Evolutionary conservation across 768 basidiomycete species (phyloP).

Genomic region (Podaxis sp.): DNA sequence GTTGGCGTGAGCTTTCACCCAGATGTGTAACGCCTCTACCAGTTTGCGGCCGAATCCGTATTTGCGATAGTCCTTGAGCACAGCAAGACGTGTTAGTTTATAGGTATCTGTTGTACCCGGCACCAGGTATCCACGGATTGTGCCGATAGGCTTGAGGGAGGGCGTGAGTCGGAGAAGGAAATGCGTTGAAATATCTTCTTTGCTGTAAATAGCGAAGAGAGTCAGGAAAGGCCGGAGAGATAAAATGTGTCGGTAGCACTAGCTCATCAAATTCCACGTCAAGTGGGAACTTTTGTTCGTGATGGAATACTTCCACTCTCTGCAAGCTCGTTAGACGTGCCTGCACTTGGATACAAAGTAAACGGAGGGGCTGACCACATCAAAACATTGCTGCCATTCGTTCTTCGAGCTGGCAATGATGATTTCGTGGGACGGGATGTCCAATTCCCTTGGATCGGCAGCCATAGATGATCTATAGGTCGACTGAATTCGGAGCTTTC

Average conservation of each 20-base stretch:
- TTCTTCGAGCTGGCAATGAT: conserved; percentile 43
- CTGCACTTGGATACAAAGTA: neutral
- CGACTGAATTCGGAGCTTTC: neutral
- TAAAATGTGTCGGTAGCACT: conserved; percentile 20
- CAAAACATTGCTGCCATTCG: conserved; percentile 66
- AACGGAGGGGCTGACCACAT: conserved; percentile 39
- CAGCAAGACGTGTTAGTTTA: conserved; percentile 72
- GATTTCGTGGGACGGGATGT: conserved; percentile 55
- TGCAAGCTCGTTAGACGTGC: conserved; percentile 14
- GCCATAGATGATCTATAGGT: neutral
- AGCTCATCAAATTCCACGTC: conserved; percentile 79
- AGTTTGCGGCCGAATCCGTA: conserved; percentile 67
- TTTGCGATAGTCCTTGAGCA: conserved; percentile 65
- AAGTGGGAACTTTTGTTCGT: conserved; percentile 70
- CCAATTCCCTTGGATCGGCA: neutral
- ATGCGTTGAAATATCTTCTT: conserved; percentile 65
- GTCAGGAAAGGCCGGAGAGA: conserved; percentile 12
- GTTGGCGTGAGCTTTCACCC: conserved; percentile 48
- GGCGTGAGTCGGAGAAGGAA: conserved; percentile 69
- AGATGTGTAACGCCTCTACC: conserved; percentile 60
- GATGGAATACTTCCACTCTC: conserved; percentile 58
- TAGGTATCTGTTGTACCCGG: conserved; percentile 44
- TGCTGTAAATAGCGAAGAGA: conserved; percentile 35
- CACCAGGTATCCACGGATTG: conserved; percentile 52
- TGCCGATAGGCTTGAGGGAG: conserved; percentile 65